Conservation (phyloP, 148 eudicot genomes). For the Polygonum aviculare region DNA sequence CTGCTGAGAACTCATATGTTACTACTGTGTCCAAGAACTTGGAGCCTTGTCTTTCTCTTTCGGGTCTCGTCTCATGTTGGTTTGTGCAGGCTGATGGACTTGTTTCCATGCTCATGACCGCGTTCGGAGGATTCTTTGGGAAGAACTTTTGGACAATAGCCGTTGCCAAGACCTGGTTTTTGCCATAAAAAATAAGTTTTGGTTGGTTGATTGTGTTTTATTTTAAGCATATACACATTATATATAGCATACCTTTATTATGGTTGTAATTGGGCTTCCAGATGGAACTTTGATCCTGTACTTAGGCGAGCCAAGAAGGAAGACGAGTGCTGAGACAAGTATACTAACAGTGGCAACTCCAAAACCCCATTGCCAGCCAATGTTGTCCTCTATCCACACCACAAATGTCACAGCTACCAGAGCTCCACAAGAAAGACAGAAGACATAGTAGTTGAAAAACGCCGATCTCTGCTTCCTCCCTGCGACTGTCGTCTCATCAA, state of each 20-base stretch:
- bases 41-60: not conserved
- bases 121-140: slow-evolving; percentile 28
- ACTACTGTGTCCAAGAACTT: slow-evolving; percentile 45
- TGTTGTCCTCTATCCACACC: slow-evolving; percentile 88
- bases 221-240: no score
- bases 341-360: slow-evolving; percentile 38
- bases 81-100: slow-evolving; percentile 3
- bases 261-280: slow-evolving; percentile 83
- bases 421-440: slow-evolving; percentile 80
- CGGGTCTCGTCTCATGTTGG: not conserved
- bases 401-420: slow-evolving; percentile 76
- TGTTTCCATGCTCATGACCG: slow-evolving; percentile 26
- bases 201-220: not conserved
- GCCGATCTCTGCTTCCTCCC: slow-evolving; percentile 22
- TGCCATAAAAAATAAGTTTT: not conserved
- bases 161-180: slow-evolving; percentile 54
- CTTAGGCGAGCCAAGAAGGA: slow-evolving; percentile 43
- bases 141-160: slow-evolving; percentile 33
- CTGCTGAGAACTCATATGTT: slow-evolving; percentile 32
- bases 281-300: slow-evolving; percentile 56
- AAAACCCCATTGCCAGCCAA: slow-evolving; percentile 92
- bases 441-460: slow-evolving; percentile 79
- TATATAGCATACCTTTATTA: slow-evolving; percentile 44
- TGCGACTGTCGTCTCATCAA: slow-evolving; percentile 46
- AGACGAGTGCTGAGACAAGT: slow-evolving; percentile 26